Evolutionary conservation across 148 eudicot species (phyloP).

Genomic region (Talinum fruticosum): DNA sequence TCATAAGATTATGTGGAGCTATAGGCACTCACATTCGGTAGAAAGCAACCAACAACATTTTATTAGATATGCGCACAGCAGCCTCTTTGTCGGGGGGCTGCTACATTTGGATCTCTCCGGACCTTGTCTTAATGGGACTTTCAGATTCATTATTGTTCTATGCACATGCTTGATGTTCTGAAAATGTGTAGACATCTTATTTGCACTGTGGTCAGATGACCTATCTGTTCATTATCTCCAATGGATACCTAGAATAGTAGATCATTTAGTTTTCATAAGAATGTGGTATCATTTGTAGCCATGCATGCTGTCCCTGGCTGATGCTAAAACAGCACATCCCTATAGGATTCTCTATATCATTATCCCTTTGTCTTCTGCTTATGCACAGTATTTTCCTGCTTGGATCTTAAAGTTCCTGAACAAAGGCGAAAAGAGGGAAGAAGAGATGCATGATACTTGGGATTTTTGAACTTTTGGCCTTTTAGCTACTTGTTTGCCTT

Average conservation of each 20-base stretch:
- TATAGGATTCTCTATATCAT: not conserved
- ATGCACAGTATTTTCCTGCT: not conserved
- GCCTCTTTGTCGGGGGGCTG: not conserved
- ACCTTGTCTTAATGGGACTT: not conserved
- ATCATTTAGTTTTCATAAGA: not conserved
- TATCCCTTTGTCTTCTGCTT: not conserved
- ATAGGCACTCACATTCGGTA: not conserved
- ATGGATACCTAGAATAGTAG: not conserved
- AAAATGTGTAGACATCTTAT: not conserved
- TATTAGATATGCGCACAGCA: not conserved
- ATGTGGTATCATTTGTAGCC: not conserved
- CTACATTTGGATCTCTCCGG: not conserved
- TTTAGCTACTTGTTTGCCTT: no score
- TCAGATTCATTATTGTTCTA: not conserved
- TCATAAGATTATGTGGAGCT: not conserved
- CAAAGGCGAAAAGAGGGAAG: no score
- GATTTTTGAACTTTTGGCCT: not conserved
- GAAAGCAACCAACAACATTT: not conserved
- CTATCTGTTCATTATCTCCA: not conserved
- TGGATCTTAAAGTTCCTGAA: no score
- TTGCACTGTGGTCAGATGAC: not conserved
- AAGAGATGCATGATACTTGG: no score
- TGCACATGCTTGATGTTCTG: not conserved
- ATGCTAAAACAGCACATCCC: not conserved
- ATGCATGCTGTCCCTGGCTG: not conserved